Evolutionary conservation across 345 rosid genomes (phyloP).

Genomic region (Kernera saxatilis): DNA sequence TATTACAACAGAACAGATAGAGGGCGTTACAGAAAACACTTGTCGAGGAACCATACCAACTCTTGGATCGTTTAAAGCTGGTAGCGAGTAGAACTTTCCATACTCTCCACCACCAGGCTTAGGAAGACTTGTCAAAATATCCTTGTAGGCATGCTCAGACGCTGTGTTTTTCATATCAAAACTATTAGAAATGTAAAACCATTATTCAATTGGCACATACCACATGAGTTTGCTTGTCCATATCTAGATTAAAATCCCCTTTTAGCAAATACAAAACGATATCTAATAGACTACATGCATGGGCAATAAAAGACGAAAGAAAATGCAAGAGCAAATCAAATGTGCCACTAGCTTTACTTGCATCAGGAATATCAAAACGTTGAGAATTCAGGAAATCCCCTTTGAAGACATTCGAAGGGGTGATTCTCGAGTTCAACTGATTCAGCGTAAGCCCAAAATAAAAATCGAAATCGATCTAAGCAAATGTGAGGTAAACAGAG

Average conservation of each 20-base stretch:
- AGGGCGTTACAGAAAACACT: slow-evolving; percentile 51
- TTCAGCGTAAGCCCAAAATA: not conserved
- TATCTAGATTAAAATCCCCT: not conserved
- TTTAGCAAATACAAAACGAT: not conserved
- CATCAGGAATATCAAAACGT: not conserved
- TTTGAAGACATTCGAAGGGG: not conserved
- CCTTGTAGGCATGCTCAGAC: slow-evolving; percentile 69
- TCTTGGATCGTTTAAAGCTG: slow-evolving; percentile 75
- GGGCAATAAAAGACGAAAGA: not conserved
- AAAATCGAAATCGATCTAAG: not conserved
- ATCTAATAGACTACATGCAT: not conserved
- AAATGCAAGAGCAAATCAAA: slow-evolving; percentile 1
- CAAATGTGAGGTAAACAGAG: not conserved
- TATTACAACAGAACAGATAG: slow-evolving; percentile 25
- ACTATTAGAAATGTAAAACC: not conserved
- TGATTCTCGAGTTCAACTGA: not conserved
- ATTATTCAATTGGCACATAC: not conserved
- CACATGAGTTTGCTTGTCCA: not conserved
- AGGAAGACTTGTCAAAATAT: slow-evolving; percentile 56
- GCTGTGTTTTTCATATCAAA: slow-evolving; percentile 36
- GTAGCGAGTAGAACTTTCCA: slow-evolving; percentile 69
- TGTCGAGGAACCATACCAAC: slow-evolving; percentile 41
- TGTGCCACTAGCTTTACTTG: not conserved
- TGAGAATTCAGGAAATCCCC: not conserved
- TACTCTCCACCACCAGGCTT: slow-evolving; percentile 84